Base-by-base conservation (phyloP, 306 rosid species). In the Adenanthera pavonina region DNA sequence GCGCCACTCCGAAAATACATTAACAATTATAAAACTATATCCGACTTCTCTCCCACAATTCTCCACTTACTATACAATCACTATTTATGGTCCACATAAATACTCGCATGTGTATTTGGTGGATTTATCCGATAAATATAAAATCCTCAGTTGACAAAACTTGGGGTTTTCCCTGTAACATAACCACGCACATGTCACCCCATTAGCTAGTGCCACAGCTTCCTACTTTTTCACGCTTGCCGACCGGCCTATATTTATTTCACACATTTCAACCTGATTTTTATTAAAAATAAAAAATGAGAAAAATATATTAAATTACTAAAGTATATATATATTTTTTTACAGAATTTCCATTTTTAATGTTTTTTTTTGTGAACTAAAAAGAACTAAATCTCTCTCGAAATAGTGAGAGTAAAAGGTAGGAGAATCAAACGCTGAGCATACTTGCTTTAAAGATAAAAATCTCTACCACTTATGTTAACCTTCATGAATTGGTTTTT, bases 201-300 rank as follows among this genome's bases (percentile, higher is more conserved):
- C 82, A 88, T 84, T 85, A 51, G 8, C 52, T 44, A 56, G 70
- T 74, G 87, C 74, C 73, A 40, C 82, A 59, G 25, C 6, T 15
- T 17, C 35, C 4, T 61, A 3, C 68, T 33, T 33, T 61, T 61
- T 5, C 41, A 61, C 71, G 72, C 77, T 51, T 76, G 13, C 69
- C 79, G 25, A 34, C 41, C 51, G 10, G 5, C 41, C 17, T 20
- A 14, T 59, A 8, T 30, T 60, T 25, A 19, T 11, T 60, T 30
- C 66, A 60, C 11, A 41, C 5, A 1, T 41, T 41, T 6, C 5
- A 41, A 4, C 46, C 7, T 6, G 8, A 41, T 41, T 41, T 41
- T 41, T 41, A 41, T 0, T 41, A 41, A 41, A 41, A 4, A 41
- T 41, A 4, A 41, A 41, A 41, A 4, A 41, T 41, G 46, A 41